Percentiles rank a stretch among this genome's conserved stretches.
phyloP scores from a whole-genome alignment of 2,329 filamentous ascomycete species.

The Pseudocercospora pini-densiflorae region DNA sequence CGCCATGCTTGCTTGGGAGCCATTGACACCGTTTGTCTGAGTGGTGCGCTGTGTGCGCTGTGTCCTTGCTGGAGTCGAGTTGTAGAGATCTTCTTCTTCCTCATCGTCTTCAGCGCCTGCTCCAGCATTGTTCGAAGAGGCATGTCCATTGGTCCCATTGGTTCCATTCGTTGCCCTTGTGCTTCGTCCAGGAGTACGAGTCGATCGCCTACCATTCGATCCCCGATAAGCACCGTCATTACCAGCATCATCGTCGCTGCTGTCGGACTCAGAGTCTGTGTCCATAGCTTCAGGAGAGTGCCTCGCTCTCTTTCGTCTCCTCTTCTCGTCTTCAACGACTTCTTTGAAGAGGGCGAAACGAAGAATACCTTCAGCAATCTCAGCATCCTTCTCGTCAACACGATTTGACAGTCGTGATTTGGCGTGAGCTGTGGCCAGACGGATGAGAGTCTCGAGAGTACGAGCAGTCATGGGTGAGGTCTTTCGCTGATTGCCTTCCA shows the following conservation, averaged over 20 bases:
- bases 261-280: slow-evolving; percentile 60
- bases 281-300: slow-evolving; percentile 59
- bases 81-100: slow-evolving; percentile 61
- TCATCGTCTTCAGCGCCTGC: slow-evolving; percentile 47
- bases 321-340: slow-evolving; percentile 76
- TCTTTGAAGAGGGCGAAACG: slow-evolving; percentile 98
- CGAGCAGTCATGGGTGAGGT: slow-evolving; percentile 96
- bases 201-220: slow-evolving; percentile 28
- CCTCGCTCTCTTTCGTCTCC: slow-evolving; percentile 80
- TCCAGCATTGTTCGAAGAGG: slow-evolving; percentile 27
- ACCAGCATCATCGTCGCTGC: slow-evolving; percentile 65
- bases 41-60: slow-evolving; percentile 46
- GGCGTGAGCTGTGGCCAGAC: slow-evolving; percentile 92
- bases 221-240: slow-evolving; percentile 36
- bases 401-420: slow-evolving; percentile 86
- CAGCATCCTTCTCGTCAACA: slow-evolving; percentile 87
- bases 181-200: slow-evolving; percentile 33
- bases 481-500: slow-evolving; percentile 89
- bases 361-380: slow-evolving; percentile 85
- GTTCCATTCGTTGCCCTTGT: slow-evolving; percentile 26
- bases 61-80: slow-evolving; percentile 35
- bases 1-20: slow-evolving; percentile 69
- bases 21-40: slow-evolving; percentile 42
- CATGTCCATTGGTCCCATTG: slow-evolving; percentile 29
- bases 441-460: slow-evolving; percentile 97